phyloP scores from a whole-genome alignment of 1,284 basidiomycete genomes.

The Marasmius tenuissimus region DNA sequence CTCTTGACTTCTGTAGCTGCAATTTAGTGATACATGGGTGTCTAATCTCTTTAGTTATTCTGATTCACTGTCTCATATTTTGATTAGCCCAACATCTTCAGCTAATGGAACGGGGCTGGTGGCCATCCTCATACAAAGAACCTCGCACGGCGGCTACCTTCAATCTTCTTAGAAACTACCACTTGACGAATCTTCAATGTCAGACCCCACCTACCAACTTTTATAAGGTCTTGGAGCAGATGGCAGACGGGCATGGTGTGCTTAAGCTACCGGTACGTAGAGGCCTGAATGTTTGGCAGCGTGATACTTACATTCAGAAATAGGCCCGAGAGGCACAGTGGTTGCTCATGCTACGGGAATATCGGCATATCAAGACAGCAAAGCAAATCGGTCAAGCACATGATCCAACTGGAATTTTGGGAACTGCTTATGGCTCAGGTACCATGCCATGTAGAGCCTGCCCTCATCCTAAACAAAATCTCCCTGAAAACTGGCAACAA shows the following conservation, averaged over 20 bases:
- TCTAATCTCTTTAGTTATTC: background rate
- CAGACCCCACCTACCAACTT: conserved; percentile 11
- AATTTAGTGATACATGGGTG: background rate
- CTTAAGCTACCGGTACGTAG: background rate
- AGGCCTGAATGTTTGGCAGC: background rate
- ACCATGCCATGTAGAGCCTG: conserved; percentile 17
- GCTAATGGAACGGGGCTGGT: background rate
- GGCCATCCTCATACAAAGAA: background rate
- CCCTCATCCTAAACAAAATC: conserved; percentile 17
- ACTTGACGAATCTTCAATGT: conserved; percentile 13
- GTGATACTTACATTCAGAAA: background rate
- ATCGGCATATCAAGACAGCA: conserved; percentile 12
- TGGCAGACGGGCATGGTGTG: conserved; percentile 4
- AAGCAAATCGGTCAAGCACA: conserved; percentile 13
- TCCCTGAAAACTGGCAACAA: conserved; percentile 13
- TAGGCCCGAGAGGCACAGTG: conserved; percentile 7
- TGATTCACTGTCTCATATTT: background rate
- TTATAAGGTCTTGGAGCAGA: conserved; percentile 10
- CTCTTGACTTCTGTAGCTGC: conserved; percentile 9
- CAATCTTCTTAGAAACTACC: conserved; percentile 11
- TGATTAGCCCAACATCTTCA: background rate
- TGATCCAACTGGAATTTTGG: conserved; percentile 7
- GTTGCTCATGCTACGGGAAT: conserved; percentile 9
- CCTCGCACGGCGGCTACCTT: conserved; percentile 12
- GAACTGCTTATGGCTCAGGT: conserved; percentile 7